Evolutionary conservation across 352 stramenopile genomes (phyloP).

Genomic region (Phytophthora hibernalis): DNA sequence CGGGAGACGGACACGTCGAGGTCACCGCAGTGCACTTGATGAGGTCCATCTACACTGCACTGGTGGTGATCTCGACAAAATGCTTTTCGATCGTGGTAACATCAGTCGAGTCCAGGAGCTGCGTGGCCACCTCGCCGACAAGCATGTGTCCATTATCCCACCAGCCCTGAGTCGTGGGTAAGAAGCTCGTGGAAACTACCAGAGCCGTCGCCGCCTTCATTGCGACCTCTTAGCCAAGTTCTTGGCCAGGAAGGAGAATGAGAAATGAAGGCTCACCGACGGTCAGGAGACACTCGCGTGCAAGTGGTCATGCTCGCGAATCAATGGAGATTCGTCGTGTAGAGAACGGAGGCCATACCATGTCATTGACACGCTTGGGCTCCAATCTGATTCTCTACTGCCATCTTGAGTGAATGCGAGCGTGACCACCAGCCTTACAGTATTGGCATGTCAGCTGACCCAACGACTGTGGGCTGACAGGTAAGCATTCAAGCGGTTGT

Average conservation of each 20-base stretch:
- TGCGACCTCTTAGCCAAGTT: not conserved
- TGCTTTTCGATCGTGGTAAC: conserved; percentile 56
- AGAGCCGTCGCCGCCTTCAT: conserved; percentile 48
- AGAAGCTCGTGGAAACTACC: conserved; percentile 15
- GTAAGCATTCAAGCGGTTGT: too few relatives aligned
- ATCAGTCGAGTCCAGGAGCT: conserved; percentile 55
- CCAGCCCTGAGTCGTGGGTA: conserved; percentile 45
- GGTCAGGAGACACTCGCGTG: too few relatives aligned
- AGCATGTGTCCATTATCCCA: conserved; percentile 81
- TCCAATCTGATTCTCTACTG: not conserved
- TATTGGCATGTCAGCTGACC: too few relatives aligned
- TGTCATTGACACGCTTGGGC: too few relatives aligned
- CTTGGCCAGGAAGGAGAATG: not conserved
- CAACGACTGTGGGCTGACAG: too few relatives aligned
- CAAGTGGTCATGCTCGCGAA: conserved; percentile 27
- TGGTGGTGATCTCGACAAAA: conserved; percentile 49
- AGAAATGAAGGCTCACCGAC: conserved; percentile 2
- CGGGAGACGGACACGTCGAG: conserved; percentile 43
- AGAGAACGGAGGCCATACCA: too few relatives aligned
- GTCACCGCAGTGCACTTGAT: conserved; percentile 61
- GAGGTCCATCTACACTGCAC: conserved; percentile 64
- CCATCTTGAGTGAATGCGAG: not conserved
- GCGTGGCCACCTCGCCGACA: conserved; percentile 55
- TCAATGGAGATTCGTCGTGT: conserved; percentile 22
- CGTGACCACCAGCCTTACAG: not conserved